A percentile compares a stretch with the other conserved stretches of the same genome.
Evolutionary conservation across 192 early-diverging fungal genomes (phyloP).

Genomic region (Podila horticola): DNA sequence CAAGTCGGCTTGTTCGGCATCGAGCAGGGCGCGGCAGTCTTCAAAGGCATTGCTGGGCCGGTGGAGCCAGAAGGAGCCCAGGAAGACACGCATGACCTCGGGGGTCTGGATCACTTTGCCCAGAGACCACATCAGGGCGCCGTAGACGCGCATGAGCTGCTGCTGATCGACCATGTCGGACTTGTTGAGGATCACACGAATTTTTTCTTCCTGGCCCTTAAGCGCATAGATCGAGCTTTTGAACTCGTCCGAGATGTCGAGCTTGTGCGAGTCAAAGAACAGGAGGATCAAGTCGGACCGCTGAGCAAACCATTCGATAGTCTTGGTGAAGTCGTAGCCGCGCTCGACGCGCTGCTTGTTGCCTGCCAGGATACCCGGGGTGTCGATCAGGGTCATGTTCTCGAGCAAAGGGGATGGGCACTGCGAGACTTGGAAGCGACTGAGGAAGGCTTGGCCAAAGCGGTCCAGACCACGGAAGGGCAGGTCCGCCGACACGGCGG

Average conservation of each 20-base stretch:
- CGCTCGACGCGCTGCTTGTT: slow-evolving; percentile 86
- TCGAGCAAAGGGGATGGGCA: slow-evolving; percentile 76
- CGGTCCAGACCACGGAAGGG: slow-evolving; percentile 84
- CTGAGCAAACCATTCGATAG: slow-evolving; percentile 90
- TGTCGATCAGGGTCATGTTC: slow-evolving; percentile 89
- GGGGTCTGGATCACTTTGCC: slow-evolving; percentile 90
- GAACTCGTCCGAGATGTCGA: slow-evolving; percentile 93
- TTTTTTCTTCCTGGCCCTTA: slow-evolving; percentile 88
- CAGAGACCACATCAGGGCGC: slow-evolving; percentile 94
- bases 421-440: slow-evolving; percentile 88
- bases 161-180: slow-evolving; percentile 87
- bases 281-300: slow-evolving; percentile 86
- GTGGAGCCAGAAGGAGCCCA: slow-evolving; percentile 84
- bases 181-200: slow-evolving; percentile 89
- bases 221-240: slow-evolving; percentile 81
- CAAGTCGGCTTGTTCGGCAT: slow-evolving; percentile 82
- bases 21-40: slow-evolving; percentile 76
- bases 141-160: slow-evolving; percentile 91
- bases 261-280: slow-evolving; percentile 89
- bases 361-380: slow-evolving; percentile 89
- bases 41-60: slow-evolving; percentile 72
- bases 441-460: slow-evolving; percentile 84
- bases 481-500: slow-evolving; percentile 82
- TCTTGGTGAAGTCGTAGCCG: slow-evolving; percentile 84
- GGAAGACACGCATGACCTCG: slow-evolving; percentile 89